Evolutionary conservation across 2,329 filamentous ascomycete genomes (phyloP).

Genomic region (Fusarium abutilonis): DNA sequence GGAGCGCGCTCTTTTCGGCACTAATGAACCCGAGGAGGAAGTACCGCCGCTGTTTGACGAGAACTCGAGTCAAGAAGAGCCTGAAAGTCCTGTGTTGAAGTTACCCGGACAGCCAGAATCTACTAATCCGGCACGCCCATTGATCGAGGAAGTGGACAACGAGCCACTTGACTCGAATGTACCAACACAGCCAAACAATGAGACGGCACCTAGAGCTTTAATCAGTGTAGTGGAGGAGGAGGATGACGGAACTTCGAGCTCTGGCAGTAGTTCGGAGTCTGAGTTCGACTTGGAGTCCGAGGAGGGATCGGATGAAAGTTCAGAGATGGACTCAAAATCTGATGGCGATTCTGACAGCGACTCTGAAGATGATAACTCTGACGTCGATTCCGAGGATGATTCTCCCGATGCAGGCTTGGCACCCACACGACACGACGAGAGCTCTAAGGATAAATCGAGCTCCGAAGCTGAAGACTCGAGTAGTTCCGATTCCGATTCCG

Average conservation of each 20-base stretch:
- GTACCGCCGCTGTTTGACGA: constrained; percentile 10
- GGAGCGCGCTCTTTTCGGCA: constrained; percentile 43
- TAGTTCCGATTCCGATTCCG: constrained; percentile 8
- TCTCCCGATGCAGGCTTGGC: background rate
- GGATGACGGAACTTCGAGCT: constrained; percentile 29
- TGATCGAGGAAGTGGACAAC: constrained; percentile 46
- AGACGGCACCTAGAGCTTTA: background rate
- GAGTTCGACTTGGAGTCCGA: constrained; percentile 46
- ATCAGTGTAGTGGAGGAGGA: constrained; percentile 18
- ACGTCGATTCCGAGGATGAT: background rate
- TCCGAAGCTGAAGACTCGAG: constrained; percentile 21
- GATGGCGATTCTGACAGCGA: constrained; percentile 9
- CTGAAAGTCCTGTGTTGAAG: constrained; percentile 15
- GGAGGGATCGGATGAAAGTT: constrained; percentile 53
- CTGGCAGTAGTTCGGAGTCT: constrained; percentile 42
- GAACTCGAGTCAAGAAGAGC: constrained; percentile 5
- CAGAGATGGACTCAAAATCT: constrained; percentile 27
- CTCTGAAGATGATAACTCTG: constrained; percentile 11
- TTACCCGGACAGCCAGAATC: constrained; percentile 12
- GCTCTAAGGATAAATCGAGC: background rate
- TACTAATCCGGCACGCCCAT: constrained; percentile 35
- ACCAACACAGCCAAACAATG: background rate
- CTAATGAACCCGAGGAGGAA: background rate
- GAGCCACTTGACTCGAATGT: constrained; percentile 4
- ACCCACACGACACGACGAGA: background rate